Base-by-base conservation (phyloP, 257 asterid genomes). In the Penstemon newberryi region DNA sequence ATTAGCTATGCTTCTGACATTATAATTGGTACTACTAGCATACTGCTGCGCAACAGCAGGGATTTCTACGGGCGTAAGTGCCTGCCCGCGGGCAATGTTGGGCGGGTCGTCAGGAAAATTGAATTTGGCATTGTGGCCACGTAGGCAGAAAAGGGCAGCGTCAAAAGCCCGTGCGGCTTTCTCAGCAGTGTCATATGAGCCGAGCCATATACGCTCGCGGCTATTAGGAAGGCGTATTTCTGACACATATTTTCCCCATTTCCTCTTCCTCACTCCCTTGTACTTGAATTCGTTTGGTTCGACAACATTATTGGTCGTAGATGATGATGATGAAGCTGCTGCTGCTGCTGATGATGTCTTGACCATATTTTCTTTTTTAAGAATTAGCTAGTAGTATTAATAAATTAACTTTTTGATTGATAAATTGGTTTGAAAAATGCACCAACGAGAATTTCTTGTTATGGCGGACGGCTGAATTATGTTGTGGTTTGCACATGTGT, bases 21-120 rank as follows among this genome's bases (percentile, higher is more conserved):
- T 15, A 15, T 15, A 15, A 15, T n/a, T n/a, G n/a, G n/a, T n/a
- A n/a, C 18, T 62, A 45, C 63, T 83, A 0, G 79, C 92, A 13
- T 79, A 78, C 47, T 66, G 79, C 52, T 84, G 83, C 5, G 89
- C 87, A 41, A 80, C 56, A 12, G 73, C 73, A 38, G 76, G 90
- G 3, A 88, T 85, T 62, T 77, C 74, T 0, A 72, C 41, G 0
- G 67, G 73, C 0, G 67, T 25, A 1, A 78, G 73, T 0, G 57
- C 25, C 49, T 41, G 62, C 15, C 70, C 78, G 7, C 73, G 61
- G 0, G 5, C 65, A 5, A 73, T 54, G 7, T 77, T 50, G 3
- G 75, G 70, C 0, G 70, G 70, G 5, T 52, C 41, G 4, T 64
- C 65, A 0, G 76, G 61, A 10, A 78, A 78, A 13, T 78, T 74